These are phyloP conservation scores for Vaccinium macrocarpon DNA, from an alignment of 148 eudicot genomes.

Conservation along the genomic window DNA sequence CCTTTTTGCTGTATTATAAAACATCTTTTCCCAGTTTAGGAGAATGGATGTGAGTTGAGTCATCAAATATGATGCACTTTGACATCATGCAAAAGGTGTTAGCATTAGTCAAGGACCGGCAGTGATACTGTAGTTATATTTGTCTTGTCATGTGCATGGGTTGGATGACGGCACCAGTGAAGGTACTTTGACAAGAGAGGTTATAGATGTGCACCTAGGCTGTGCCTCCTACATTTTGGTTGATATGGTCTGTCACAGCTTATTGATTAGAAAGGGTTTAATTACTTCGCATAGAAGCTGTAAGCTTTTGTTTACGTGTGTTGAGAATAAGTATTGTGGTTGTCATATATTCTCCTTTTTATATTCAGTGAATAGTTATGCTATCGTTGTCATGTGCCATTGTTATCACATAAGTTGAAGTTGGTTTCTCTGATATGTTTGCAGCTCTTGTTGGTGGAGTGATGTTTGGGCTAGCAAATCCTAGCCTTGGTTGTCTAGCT, in stretches of 20 bases:
- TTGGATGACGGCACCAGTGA: not conserved
- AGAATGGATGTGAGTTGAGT: not conserved
- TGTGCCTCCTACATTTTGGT: not conserved
- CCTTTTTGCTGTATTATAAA: not conserved
- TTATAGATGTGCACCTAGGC: not conserved
- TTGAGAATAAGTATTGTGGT: not conserved
- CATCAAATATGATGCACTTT: not conserved
- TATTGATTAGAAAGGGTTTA: not conserved
- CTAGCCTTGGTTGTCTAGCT: conserved; percentile 78
- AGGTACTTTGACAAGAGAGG: not conserved
- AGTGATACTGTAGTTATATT: not conserved
- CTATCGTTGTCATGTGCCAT: not conserved
- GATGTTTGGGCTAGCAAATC: conserved; percentile 71
- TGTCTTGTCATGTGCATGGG: not conserved
- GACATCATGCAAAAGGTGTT: not conserved
- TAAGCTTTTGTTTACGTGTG: not conserved
- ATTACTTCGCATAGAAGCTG: not conserved
- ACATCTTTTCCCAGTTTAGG: not conserved
- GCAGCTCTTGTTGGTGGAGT: conserved; percentile 87
- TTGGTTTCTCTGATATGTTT: conserved; percentile 20
- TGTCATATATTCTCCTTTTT: not conserved
- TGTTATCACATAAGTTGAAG: not conserved
- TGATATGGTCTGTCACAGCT: not conserved
- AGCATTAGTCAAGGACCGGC: not conserved
- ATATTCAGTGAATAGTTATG: not conserved